A percentile compares a stretch with the other conserved stretches of the same genome.
Evolutionary conservation across 768 basidiomycete genomes (phyloP).

Genomic region (Pisolithus orientalis): DNA sequence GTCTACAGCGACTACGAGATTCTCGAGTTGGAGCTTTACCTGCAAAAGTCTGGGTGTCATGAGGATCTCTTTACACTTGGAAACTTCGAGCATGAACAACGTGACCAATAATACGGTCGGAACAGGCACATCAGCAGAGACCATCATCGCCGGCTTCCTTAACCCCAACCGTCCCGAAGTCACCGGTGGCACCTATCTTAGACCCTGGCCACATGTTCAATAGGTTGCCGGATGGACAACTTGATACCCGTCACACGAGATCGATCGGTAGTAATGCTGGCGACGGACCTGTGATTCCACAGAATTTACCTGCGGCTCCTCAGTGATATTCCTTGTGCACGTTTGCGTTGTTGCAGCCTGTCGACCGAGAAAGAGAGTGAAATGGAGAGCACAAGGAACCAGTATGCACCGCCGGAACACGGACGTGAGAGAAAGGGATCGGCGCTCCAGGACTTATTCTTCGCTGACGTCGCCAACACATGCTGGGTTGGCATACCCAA

Average conservation of each 20-base stretch:
- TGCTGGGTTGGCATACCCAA: too few species aligned
- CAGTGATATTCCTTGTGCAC: slow-evolving; percentile 9
- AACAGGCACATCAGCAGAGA: not conserved
- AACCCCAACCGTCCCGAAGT: slow-evolving; percentile 10
- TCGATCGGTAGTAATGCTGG: not conserved
- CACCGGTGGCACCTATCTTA: not conserved
- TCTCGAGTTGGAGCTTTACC: too few species aligned
- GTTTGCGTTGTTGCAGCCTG: slow-evolving; percentile 4
- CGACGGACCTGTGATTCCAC: slow-evolving; percentile 20
- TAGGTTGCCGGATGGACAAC: slow-evolving; percentile 6
- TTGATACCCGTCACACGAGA: slow-evolving; percentile 7
- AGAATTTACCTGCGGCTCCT: slow-evolving; percentile 2
- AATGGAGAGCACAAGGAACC: slow-evolving; percentile 3
- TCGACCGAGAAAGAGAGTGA: slow-evolving; percentile 12
- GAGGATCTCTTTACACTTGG: too few species aligned
- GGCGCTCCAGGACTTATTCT: not conserved
- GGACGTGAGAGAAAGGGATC: not conserved
- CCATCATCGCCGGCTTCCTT: slow-evolving; percentile 8
- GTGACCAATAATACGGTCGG: too few species aligned
- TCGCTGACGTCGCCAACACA: too few species aligned
- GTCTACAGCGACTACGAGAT: too few species aligned
- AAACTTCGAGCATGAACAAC: too few species aligned
- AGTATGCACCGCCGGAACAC: not conserved
- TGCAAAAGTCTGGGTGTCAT: too few species aligned
- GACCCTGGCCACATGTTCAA: slow-evolving; percentile 8